These are phyloP conservation scores for Blastobotrys attinorum DNA, from an alignment of 805 yeast genomes.

Conservation along the genomic window DNA sequence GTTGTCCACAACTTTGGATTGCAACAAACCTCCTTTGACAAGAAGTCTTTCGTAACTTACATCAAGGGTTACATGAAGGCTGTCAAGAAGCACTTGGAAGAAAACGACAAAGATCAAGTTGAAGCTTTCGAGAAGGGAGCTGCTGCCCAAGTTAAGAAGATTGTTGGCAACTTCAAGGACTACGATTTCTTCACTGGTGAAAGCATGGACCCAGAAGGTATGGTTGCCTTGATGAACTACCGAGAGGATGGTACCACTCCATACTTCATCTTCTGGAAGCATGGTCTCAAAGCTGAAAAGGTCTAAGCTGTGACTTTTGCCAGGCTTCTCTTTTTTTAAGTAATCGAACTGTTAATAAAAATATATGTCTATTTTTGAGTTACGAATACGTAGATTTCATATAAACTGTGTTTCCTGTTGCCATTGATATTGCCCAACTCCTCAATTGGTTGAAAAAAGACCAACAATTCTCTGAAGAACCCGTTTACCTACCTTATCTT, in stretches of 20 bases:
- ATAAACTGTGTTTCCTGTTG: too few species aligned
- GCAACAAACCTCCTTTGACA: constrained; percentile 93
- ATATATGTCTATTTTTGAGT: too few species aligned
- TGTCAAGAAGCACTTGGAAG: constrained; percentile 85
- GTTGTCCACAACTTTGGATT: constrained; percentile 98
- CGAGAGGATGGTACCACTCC: constrained; percentile 99
- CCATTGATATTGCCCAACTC: too few species aligned
- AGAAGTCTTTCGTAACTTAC: constrained; percentile 94
- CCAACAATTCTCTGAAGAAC: too few species aligned
- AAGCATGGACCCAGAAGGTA: constrained; percentile 99
- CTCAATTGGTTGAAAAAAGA: too few species aligned
- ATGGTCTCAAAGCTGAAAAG: constrained; percentile 87
- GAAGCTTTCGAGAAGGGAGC: constrained; percentile 97
- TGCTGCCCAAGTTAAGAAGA: constrained; percentile 90
- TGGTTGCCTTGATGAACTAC: constrained; percentile 97
- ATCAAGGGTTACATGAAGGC: constrained; percentile 98
- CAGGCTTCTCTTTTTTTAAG: too few species aligned
- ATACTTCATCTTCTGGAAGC: constrained; percentile 97
- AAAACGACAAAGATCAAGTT: constrained; percentile 79
- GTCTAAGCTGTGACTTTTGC: constrained; percentile 47
- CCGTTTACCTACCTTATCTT: too few species aligned
- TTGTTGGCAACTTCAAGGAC: constrained; percentile 91
- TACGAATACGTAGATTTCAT: too few species aligned
- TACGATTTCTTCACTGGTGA: constrained; percentile 99
- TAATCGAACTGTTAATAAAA: too few species aligned